These are phyloP conservation scores for Schizosaccharomyces japonicus DNA, from an alignment of 805 yeast genomes.

Conservation along the genomic window DNA sequence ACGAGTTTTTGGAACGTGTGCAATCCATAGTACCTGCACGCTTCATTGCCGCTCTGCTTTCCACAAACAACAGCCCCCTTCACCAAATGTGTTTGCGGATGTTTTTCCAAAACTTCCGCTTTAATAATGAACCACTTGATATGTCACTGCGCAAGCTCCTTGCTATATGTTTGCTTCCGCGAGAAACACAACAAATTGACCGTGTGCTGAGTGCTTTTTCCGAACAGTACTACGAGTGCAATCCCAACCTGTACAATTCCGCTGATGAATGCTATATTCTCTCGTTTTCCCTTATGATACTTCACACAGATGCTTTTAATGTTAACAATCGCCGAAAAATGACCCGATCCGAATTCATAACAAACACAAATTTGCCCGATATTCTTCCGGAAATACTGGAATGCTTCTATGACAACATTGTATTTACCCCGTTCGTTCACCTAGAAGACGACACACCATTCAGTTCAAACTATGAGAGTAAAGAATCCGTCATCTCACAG, in stretches of 20 bases:
- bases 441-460: not conserved
- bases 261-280: constrained; percentile 36
- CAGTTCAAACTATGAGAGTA: not conserved
- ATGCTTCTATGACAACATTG: constrained; percentile 37
- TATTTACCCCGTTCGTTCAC: constrained; percentile 31
- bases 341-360: constrained; percentile 37
- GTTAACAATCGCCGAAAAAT: constrained; percentile 42
- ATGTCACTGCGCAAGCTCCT: constrained; percentile 37
- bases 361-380: constrained; percentile 19
- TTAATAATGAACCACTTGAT: constrained; percentile 35
- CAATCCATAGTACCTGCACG: constrained; percentile 9
- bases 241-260: constrained; percentile 18
- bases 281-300: constrained; percentile 39
- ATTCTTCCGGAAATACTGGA: constrained; percentile 19
- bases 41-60: constrained; percentile 14
- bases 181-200: constrained; percentile 57
- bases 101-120: constrained; percentile 22
- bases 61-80: constrained; percentile 15
- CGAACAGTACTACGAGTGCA: constrained; percentile 24
- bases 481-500: not conserved
- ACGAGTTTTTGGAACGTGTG: constrained; percentile 16
- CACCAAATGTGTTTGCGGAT: constrained; percentile 14
- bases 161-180: constrained; percentile 35
- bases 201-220: constrained; percentile 37
- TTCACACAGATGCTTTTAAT: constrained; percentile 55